Conservation (phyloP, 1,284 basidiomycete genomes). For the Vanrija sp. region DNA sequence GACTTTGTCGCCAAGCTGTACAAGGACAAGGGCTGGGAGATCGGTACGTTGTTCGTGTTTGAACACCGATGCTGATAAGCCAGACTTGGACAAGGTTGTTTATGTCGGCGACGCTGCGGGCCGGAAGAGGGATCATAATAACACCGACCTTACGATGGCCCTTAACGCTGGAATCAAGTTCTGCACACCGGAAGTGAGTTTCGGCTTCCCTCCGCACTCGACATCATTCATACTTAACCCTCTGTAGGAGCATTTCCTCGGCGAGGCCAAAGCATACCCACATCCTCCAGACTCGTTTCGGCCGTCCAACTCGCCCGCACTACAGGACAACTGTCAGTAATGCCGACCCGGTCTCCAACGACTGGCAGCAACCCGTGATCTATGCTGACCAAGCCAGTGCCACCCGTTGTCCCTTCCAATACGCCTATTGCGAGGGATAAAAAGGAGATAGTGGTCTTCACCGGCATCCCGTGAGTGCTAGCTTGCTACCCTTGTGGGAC, state of each 20-base stretch:
- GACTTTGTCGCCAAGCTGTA: conserved; percentile 64
- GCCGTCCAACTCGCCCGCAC: conserved; percentile 16
- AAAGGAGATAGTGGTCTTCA: conserved; percentile 70
- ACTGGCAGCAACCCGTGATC: neutral
- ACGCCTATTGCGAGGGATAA: conserved; percentile 57
- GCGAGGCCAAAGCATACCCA: conserved; percentile 49
- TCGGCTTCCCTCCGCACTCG: neutral
- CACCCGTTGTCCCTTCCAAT: conserved; percentile 60
- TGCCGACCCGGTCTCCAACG: neutral
- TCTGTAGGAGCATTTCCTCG: conserved; percentile 62
- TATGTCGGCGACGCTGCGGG: conserved; percentile 85
- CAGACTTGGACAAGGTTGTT: conserved; percentile 65
- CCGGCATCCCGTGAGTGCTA: conserved; percentile 64
- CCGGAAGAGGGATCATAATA: conserved; percentile 60
- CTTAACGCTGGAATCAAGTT: conserved; percentile 69
- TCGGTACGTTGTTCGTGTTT: conserved; percentile 55
- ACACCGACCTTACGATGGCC: conserved; percentile 81
- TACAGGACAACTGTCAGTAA: conserved; percentile 5
- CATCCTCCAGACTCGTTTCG: conserved; percentile 38
- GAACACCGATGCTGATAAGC: neutral
- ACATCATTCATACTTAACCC: neutral
- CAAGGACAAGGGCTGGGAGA: conserved; percentile 56
- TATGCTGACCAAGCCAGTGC: conserved; percentile 48
- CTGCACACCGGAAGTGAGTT: conserved; percentile 60
- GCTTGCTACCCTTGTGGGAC: neutral